Evolutionary conservation across 441 rosid species (phyloP).

Genomic region (Jatropha multifida): DNA sequence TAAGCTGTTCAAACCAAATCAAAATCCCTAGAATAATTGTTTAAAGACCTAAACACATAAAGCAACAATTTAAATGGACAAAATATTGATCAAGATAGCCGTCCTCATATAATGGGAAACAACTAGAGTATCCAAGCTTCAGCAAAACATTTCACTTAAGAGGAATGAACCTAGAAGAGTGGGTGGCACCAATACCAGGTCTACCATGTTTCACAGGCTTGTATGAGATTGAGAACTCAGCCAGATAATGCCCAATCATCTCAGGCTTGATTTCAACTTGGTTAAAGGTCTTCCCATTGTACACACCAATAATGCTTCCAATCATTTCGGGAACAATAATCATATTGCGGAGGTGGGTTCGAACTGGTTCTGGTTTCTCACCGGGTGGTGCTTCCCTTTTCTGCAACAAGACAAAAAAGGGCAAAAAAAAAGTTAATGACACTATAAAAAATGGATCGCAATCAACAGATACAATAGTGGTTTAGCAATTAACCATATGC

Average conservation of each 20-base stretch:
- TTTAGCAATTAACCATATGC: background rate
- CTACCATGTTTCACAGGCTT: constrained; percentile 96
- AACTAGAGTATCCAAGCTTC: background rate
- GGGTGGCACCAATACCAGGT: constrained; percentile 92
- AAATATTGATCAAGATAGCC: constrained; percentile 18
- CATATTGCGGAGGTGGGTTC: constrained; percentile 79
- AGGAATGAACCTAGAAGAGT: constrained; percentile 86
- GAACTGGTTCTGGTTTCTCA: constrained; percentile 85
- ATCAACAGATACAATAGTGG: background rate
- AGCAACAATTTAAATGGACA: constrained; percentile 13
- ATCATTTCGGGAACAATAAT: constrained; percentile 91
- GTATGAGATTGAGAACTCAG: constrained; percentile 93
- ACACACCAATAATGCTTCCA: constrained; percentile 81
- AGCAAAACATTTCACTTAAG: constrained; percentile 51
- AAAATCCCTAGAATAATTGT: constrained; percentile 6
- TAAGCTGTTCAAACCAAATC: constrained; percentile 15
- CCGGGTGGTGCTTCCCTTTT: constrained; percentile 89
- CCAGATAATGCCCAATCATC: constrained; percentile 91
- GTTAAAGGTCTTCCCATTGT: constrained; percentile 90
- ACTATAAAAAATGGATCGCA: background rate
- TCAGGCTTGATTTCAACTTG: constrained; percentile 93
- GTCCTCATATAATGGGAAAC: background rate
- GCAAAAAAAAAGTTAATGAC: background rate
- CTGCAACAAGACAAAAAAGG: constrained; percentile 30
- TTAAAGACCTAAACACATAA: constrained; percentile 3